Conservation (phyloP, 345 rosid species). For the Eucalyptus leucophloia region DNA sequence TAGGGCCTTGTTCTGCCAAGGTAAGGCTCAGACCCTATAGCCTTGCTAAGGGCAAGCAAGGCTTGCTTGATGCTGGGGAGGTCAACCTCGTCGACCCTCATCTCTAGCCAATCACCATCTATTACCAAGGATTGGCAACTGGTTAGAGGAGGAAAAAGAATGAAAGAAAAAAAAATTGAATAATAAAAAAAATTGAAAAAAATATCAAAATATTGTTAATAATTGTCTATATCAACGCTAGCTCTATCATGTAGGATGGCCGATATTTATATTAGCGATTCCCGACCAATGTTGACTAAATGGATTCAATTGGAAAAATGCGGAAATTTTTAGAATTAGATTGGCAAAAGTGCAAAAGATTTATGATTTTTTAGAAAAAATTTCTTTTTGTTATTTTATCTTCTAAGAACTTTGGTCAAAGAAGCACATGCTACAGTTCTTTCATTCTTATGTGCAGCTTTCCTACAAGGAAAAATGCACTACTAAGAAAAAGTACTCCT, state of each 20-base stretch:
- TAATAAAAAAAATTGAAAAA: no score
- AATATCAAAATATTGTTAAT: no score
- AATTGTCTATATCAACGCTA: rapidly evolving
- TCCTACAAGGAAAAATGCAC: background rate
- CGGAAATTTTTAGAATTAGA: no score
- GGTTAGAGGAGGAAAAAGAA: background rate
- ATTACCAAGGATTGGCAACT: rapidly evolving
- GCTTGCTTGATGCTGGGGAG: background rate
- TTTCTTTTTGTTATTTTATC: no score
- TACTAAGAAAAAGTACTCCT: no score
- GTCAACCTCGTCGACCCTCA: no score
- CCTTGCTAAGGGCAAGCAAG: background rate
- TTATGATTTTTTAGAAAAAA: background rate
- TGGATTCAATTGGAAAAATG: no score
- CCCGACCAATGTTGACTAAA: no score
- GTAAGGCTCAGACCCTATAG: background rate
- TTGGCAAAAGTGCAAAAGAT: no score
- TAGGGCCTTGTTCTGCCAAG: background rate
- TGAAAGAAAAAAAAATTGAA: background rate
- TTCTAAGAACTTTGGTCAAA: background rate
- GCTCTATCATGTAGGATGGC: background rate
- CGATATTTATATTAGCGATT: rapidly evolving
- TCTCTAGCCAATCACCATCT: background rate
- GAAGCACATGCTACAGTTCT: background rate
- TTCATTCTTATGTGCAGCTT: background rate